Percentiles rank a stretch among this genome's conserved stretches.
phyloP scores from a whole-genome alignment of 1,139 yeast species.

The Insectozyma bohioensis region DNA sequence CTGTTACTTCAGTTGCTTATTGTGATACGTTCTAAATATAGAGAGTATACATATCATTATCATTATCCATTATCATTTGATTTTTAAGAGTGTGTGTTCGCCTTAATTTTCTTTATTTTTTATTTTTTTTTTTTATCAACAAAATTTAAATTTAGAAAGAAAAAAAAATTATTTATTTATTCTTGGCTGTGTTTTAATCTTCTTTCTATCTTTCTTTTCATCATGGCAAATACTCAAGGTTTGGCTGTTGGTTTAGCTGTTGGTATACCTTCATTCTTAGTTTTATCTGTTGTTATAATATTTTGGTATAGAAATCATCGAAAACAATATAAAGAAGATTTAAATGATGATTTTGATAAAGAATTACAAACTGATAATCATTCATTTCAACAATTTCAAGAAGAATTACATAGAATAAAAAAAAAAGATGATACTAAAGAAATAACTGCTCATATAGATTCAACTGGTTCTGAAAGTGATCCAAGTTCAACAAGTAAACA shows the following conservation, averaged over 20 bases:
- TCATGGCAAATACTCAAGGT: slow-evolving; percentile 23
- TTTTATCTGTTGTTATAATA: slow-evolving; percentile 22
- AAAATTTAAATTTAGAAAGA: too few relatives aligned
- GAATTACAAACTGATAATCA: slow-evolving; percentile 36
- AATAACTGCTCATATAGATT: slow-evolving; percentile 4
- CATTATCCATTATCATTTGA: too few relatives aligned
- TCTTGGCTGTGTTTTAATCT: not conserved
- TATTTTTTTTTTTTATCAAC: too few relatives aligned
- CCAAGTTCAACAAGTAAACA: slow-evolving; percentile 2
- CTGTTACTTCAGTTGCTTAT: too few relatives aligned
- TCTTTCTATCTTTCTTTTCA: not conserved
- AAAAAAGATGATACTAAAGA: not conserved
- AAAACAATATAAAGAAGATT: slow-evolving; percentile 35
- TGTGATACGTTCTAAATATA: too few relatives aligned
- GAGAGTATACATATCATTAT: too few relatives aligned
- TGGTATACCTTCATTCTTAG: slow-evolving; percentile 38
- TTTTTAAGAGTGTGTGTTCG: too few relatives aligned
- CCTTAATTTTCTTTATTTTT: too few relatives aligned
- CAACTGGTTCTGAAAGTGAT: slow-evolving; percentile 7
- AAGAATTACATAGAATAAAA: slow-evolving; percentile 29
- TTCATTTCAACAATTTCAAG: slow-evolving; percentile 38
- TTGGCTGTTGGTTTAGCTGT: slow-evolving; percentile 45
- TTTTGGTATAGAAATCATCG: slow-evolving; percentile 34
- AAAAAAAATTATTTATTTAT: not conserved
- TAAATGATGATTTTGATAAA: slow-evolving; percentile 30